Evolutionary conservation across 2,329 filamentous ascomycete species (phyloP).

Genomic region (Trichoderma brevicompactum): DNA sequence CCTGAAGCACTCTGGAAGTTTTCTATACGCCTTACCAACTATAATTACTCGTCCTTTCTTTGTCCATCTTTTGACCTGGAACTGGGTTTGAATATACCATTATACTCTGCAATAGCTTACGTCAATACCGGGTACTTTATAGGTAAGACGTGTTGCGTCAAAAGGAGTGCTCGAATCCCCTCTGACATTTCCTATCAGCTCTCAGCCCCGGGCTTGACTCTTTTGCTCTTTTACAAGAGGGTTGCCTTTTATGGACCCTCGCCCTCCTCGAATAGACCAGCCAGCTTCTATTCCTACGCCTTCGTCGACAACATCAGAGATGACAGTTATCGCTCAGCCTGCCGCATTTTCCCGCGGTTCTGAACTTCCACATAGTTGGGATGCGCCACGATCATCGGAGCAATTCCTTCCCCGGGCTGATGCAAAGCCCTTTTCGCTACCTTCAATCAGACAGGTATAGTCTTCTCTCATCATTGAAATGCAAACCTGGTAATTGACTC

Average conservation of each 20-base stretch:
- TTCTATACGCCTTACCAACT: background rate
- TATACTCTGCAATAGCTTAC: too few relatives aligned
- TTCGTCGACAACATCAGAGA: conserved; percentile 42
- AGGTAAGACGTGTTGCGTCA: background rate
- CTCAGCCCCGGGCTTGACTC: background rate
- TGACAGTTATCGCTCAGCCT: conserved; percentile 56
- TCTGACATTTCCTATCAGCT: background rate
- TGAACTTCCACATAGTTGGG: conserved; percentile 50
- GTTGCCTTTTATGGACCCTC: conserved; percentile 16
- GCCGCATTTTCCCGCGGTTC: conserved; percentile 44
- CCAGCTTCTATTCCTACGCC: background rate
- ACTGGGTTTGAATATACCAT: too few relatives aligned
- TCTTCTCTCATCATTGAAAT: background rate
- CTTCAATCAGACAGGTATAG: conserved; percentile 58
- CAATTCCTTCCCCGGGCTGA: conserved; percentile 45
- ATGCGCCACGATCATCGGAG: conserved; percentile 43
- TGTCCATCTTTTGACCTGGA: background rate
- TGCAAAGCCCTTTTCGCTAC: conserved; percentile 50
- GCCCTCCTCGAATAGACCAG: conserved; percentile 31
- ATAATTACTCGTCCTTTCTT: background rate
- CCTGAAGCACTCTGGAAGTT: too few relatives aligned
- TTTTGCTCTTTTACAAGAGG: background rate
- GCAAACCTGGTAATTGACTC: conserved; percentile 32
- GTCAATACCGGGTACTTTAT: background rate
- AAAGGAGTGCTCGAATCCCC: background rate